Base-by-base conservation (phyloP, 1,284 basidiomycete species). In the Anthracocystis panici-leucophaei region DNA sequence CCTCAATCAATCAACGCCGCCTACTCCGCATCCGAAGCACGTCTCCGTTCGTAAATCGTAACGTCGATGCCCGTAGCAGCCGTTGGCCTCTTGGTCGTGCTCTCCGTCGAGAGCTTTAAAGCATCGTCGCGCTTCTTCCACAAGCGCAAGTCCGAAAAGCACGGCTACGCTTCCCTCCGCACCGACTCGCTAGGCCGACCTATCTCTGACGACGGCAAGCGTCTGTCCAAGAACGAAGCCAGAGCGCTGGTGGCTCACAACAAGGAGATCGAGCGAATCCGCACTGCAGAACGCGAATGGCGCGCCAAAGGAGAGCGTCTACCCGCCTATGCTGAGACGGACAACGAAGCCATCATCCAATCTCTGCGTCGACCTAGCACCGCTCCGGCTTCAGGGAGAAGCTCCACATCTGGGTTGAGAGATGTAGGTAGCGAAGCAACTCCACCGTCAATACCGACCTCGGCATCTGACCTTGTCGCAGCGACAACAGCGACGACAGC, bases 211-310 rank as follows among this genome's bases (percentile, higher is more conserved):
- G 55, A 73, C 35, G 75, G 75, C 57, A 73, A 74, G 35, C 45
- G 56, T 3, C 55, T 77, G 5, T 66, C 57, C 53, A 64, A 66
- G 49, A 77, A 77, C 61, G 56, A 77, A 48, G 75, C 75, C 21
- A 69, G 60, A 40, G 75, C 75, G 18, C 61, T 77, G 3, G 66
- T 49, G 1, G 70, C 65, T 2, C 75, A 77, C 51, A 52, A 77
- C 18, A 52, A 63, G 53, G 75, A 77, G 57, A 65, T 77, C 33
- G 40, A 73, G 35, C 65, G 75, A 31, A 77, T 77, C 29, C 49
- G 65, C 12, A 77, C 75, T 10, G 75, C 70, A 5, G 75, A 77
- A 44, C 58, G 66, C 23, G 75, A 77, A 51, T 77, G 75, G 75
- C 45, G 75, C 1, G 62, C 71, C 10, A 54, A 64, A 29, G 75